Percentiles rank a stretch among this genome's conserved stretches.
phyloP scores from a whole-genome alignment of 257 asterid species.

The Nicotiana obtusifolia region DNA sequence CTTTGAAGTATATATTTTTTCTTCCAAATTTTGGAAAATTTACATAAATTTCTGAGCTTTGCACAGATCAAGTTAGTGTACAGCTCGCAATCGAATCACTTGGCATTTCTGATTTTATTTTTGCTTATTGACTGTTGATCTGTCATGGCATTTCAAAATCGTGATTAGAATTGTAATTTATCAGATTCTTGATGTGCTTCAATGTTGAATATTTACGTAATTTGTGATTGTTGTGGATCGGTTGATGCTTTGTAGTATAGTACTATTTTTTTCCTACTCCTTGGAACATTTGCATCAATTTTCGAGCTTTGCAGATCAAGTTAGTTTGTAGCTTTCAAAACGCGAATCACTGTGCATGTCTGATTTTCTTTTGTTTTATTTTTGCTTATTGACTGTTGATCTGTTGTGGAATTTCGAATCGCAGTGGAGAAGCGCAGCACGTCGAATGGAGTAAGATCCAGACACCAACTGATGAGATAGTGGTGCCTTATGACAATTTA shows the following conservation, averaged over 20 bases:
- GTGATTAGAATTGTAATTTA: too few relatives aligned
- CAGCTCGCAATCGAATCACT: background rate
- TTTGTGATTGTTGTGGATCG: background rate
- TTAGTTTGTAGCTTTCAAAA: background rate
- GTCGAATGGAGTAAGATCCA: conserved; percentile 43
- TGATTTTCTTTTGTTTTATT: background rate
- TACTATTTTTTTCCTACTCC: too few relatives aligned
- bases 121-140: background rate
- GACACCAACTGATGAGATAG: conserved; percentile 41
- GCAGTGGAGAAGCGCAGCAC: conserved; percentile 34
- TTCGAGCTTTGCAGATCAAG: background rate
- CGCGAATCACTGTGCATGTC: background rate
- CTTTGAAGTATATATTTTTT: background rate
- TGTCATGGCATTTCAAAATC: background rate
- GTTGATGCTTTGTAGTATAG: background rate
- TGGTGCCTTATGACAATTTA: conserved; percentile 37
- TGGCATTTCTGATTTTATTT: background rate
- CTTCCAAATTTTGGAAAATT: background rate
- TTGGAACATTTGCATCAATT: background rate
- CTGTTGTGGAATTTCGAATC: conserved; percentile 1
- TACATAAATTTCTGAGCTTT: background rate
- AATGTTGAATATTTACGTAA: background rate
- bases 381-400: conserved; percentile 3
- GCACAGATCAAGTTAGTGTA: background rate
- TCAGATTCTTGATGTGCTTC: too few relatives aligned